These are phyloP conservation scores for Aspergillus ruber DNA, from an alignment of 2,329 filamentous ascomycete genomes.

Conservation along the genomic window DNA sequence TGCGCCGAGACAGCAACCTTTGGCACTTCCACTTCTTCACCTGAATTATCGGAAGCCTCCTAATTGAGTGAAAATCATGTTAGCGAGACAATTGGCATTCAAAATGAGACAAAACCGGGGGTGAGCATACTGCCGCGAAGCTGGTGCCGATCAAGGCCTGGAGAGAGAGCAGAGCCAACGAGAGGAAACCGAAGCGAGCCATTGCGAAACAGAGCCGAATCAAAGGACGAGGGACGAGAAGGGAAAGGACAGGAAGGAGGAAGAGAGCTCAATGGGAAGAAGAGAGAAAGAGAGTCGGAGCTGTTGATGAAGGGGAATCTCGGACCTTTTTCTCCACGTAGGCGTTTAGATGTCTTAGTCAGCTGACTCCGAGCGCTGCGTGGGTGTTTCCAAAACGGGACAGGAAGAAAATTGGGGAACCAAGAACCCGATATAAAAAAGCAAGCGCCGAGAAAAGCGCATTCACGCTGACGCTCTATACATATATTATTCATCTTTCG, in stretches of 20 bases:
- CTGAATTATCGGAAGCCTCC: slow-evolving; percentile 59
- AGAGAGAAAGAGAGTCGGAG: slow-evolving; percentile 5
- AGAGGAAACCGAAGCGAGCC: slow-evolving; percentile 66
- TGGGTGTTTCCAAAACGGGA: not conserved
- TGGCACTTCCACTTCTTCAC: slow-evolving; percentile 58
- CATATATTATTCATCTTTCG: no score
- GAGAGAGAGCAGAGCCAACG: slow-evolving; percentile 65
- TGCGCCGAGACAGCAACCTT: slow-evolving; percentile 51
- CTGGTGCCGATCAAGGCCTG: slow-evolving; percentile 60
- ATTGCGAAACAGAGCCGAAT: slow-evolving; percentile 45
- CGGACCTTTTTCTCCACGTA: slow-evolving; percentile 19
- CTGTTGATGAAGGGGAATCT: slow-evolving; percentile 3
- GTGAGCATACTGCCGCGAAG: slow-evolving; percentile 51
- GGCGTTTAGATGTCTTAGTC: slow-evolving; percentile 16
- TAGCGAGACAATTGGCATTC: slow-evolving; percentile 19
- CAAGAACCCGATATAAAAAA: not conserved
- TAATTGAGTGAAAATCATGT: slow-evolving; percentile 15
- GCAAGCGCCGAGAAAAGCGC: no score
- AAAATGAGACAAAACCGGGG: slow-evolving; percentile 3
- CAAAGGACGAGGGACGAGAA: slow-evolving; percentile 4
- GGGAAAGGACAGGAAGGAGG: slow-evolving; percentile 3
- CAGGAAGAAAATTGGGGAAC: not conserved
- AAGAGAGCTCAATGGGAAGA: not conserved
- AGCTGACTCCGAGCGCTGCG: slow-evolving; percentile 2
- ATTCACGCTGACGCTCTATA: no score